Evolutionary conservation across 192 early-diverging fungal genomes (phyloP).

Genomic region (Gaertneriomyces sp.): DNA sequence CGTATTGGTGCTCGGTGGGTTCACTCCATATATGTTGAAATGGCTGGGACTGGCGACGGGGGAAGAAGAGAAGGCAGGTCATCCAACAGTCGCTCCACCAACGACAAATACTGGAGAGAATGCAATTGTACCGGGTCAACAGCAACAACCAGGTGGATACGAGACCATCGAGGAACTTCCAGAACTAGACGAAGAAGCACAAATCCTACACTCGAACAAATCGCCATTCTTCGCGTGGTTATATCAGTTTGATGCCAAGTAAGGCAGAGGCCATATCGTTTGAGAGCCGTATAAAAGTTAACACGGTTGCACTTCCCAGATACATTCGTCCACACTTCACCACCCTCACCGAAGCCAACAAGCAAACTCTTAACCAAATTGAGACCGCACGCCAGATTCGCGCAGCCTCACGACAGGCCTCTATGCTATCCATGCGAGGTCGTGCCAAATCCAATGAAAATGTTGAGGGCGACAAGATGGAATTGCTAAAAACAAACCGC

Average conservation of each 20-base stretch:
- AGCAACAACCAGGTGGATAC: constrained; percentile 4
- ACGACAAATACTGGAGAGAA: not conserved
- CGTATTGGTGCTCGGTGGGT: constrained; percentile 52
- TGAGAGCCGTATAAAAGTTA: not conserved
- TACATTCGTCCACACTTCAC: constrained; percentile 51
- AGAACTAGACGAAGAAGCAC: constrained; percentile 35
- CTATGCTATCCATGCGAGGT: constrained; percentile 12
- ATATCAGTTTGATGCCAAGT: constrained; percentile 46
- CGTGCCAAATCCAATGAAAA: not conserved
- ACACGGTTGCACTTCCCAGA: constrained; percentile 10
- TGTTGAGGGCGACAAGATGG: constrained; percentile 10
- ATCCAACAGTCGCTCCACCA: constrained; percentile 16
- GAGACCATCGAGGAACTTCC: constrained; percentile 13
- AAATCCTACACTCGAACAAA: constrained; percentile 33
- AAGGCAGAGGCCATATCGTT: constrained; percentile 10
- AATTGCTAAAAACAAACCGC: constrained; percentile 10
- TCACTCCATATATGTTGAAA: constrained; percentile 56
- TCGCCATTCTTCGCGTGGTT: constrained; percentile 46
- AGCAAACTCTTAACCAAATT: constrained; percentile 25
- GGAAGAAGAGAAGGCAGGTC: constrained; percentile 16
- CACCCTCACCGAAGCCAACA: constrained; percentile 25
- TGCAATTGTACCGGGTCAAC: not conserved
- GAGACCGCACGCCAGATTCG: not conserved
- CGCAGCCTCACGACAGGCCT: constrained; percentile 12
- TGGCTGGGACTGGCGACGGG: constrained; percentile 43